Base-by-base conservation (phyloP, 345 rosid genomes). In the Syzygium jambos region DNA sequence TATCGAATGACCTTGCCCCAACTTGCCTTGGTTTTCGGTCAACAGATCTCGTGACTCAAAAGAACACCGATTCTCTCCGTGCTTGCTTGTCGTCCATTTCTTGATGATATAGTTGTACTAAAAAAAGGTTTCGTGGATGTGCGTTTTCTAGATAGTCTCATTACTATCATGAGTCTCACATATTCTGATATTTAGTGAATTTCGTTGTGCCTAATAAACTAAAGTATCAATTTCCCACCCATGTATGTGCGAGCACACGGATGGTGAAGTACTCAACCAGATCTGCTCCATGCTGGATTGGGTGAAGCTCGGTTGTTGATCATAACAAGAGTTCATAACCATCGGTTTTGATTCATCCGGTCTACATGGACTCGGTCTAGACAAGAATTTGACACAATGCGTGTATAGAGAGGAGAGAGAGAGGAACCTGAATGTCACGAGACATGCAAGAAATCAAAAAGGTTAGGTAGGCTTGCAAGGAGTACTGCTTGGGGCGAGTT, bases 401-500 rank as follows among this genome's bases (percentile, higher is more conserved):
- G 0, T 38, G 80, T 68, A 34, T 19, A 29, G 21, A 63, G 77
- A 63, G 77, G 65, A 56, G 53, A 29, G 87, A 46, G 49, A 55
- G 87, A 19, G 22, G 34, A 38, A 95, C 99, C 98, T 94, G 89
- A 78, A 93, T 88, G 86, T 91, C 91, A 27, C 91, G 29, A 38
- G 88, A 90, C 95, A 96, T 88, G 80, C 91, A 89, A 51, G 95
- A 78, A 19, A 91, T 88, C 93, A 96, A 91, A 89, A 85, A 96
- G 85, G 92, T 87, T 85, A 92, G 90, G 91, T 93, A 97, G 65
- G 91, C 88, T 19, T 91, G 92, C 55, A 93, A 65, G 10, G 93
- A 93, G 92, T 52, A 96, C 77, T 94, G 94, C 91, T 87, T 87
- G 84, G 95, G 86, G 52, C 98, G 97, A 88, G 88, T 89, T 34